Evolutionary conservation across 768 basidiomycete genomes (phyloP).

Genomic region (Serendipita indica): DNA sequence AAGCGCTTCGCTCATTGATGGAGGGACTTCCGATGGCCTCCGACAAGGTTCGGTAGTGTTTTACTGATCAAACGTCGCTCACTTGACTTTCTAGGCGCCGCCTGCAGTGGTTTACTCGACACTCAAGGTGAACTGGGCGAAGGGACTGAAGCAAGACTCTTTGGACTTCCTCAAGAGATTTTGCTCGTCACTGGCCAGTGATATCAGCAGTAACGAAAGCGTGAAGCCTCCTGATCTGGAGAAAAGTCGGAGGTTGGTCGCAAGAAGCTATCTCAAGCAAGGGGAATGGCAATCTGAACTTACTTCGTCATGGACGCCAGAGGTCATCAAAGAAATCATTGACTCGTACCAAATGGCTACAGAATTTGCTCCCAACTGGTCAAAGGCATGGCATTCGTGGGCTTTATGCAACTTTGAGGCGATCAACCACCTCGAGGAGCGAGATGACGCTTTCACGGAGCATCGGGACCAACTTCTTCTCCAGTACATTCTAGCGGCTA

Average conservation of each 20-base stretch:
- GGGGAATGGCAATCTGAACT: slow-evolving; percentile 87
- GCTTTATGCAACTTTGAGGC: slow-evolving; percentile 94
- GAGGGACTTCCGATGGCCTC: slow-evolving; percentile 22
- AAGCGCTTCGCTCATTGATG: slow-evolving; percentile 83
- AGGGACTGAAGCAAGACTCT: slow-evolving; percentile 59
- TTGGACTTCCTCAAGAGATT: slow-evolving; percentile 74
- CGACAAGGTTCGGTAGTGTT: not conserved
- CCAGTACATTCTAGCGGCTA: slow-evolving; percentile 77
- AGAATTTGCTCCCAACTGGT: slow-evolving; percentile 88
- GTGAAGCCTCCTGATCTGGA: slow-evolving; percentile 38
- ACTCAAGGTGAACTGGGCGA: slow-evolving; percentile 91
- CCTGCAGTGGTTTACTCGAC: slow-evolving; percentile 95
- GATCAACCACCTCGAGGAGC: slow-evolving; percentile 61
- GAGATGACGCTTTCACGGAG: slow-evolving; percentile 41
- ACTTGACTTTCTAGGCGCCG: slow-evolving; percentile 44
- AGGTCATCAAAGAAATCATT: slow-evolving; percentile 68
- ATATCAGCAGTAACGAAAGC: slow-evolving; percentile 48
- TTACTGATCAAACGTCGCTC: slow-evolving; percentile 29
- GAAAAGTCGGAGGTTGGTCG: slow-evolving; percentile 74
- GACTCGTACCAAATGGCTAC: slow-evolving; percentile 78
- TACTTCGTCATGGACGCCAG: slow-evolving; percentile 63
- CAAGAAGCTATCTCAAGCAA: slow-evolving; percentile 90
- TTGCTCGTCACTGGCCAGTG: slow-evolving; percentile 55
- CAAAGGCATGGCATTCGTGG: slow-evolving; percentile 99
- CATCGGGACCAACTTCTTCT: slow-evolving; percentile 36